Percentiles rank a stretch among this genome's conserved stretches.
These are phyloP conservation scores for Sphagnum magellanicum DNA, from an alignment of 228 moss, liverwort and hornwort genomes.

Conservation along the genomic window DNA sequence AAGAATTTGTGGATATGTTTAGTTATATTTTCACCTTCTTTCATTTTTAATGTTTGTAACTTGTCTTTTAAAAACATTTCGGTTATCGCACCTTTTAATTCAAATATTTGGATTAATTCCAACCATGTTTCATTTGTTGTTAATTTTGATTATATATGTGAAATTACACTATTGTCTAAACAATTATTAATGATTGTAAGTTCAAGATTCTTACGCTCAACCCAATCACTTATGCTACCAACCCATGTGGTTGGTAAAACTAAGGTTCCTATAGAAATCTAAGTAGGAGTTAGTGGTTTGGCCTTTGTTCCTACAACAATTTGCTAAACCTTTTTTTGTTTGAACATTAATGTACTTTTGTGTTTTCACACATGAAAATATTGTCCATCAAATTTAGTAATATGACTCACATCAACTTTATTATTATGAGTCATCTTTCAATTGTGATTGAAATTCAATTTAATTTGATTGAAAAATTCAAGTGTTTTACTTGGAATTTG, in stretches of 20 bases:
- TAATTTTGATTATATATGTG: not conserved
- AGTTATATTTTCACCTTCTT: not conserved
- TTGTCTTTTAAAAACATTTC: not conserved
- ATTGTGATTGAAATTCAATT: too few species aligned
- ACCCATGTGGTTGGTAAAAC: not conserved
- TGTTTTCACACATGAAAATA: too few species aligned
- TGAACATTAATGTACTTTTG: too few species aligned
- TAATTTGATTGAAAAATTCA: too few species aligned
- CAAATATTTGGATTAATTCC: not conserved
- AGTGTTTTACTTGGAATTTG: too few species aligned
- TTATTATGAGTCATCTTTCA: too few species aligned
- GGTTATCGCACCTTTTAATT: not conserved
- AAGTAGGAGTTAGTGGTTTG: not conserved
- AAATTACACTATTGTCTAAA: not conserved
- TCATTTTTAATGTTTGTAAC: not conserved
- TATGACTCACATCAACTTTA: too few species aligned
- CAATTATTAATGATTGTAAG: not conserved
- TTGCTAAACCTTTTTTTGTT: too few species aligned
- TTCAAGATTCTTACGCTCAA: not conserved
- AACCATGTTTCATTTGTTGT: not conserved
- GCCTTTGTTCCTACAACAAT: not conserved
- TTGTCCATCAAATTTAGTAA: too few species aligned
- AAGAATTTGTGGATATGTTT: not conserved
- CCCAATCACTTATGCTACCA: not conserved
- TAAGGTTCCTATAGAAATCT: not conserved